Evolutionary conservation across 345 rosid genomes (phyloP).

Genomic region (Eucalyptus cladocalyx): DNA sequence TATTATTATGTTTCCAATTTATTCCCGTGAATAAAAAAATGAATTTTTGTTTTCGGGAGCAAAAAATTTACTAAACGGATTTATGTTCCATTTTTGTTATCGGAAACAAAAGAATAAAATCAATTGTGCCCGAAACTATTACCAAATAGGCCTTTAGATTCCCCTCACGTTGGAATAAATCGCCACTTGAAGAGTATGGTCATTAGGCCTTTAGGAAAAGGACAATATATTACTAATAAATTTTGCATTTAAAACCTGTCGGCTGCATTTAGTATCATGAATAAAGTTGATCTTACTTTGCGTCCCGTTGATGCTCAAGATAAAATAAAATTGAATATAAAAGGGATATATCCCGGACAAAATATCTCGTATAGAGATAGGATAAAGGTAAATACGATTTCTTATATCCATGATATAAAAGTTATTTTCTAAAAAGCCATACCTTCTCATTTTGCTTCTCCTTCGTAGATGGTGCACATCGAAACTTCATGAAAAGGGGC

Average conservation of each 20-base stretch:
- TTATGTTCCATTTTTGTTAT: no score
- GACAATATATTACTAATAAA: not conserved
- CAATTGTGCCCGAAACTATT: fast-evolving
- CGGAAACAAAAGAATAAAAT: no score
- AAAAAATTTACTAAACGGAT: no score
- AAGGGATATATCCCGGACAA: fast-evolving
- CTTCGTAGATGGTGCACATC: not conserved
- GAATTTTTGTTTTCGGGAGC: no score
- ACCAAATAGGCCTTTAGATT: not conserved
- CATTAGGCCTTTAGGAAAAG: not conserved
- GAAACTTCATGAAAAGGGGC: not conserved
- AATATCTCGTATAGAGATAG: not conserved
- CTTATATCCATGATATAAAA: not conserved
- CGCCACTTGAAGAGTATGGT: not conserved
- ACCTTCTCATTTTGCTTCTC: not conserved
- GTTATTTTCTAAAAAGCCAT: not conserved
- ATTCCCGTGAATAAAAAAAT: no score
- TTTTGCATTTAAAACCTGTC: not conserved
- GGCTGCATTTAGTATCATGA: not conserved
- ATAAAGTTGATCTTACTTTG: not conserved
- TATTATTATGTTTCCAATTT: no score
- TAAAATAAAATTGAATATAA: not conserved
- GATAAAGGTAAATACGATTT: fast-evolving
- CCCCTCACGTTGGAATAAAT: not conserved
- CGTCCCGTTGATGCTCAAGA: fast-evolving